Conservation (phyloP, 148 eudicot genomes). For the Fagopyrum homotropicum region DNA sequence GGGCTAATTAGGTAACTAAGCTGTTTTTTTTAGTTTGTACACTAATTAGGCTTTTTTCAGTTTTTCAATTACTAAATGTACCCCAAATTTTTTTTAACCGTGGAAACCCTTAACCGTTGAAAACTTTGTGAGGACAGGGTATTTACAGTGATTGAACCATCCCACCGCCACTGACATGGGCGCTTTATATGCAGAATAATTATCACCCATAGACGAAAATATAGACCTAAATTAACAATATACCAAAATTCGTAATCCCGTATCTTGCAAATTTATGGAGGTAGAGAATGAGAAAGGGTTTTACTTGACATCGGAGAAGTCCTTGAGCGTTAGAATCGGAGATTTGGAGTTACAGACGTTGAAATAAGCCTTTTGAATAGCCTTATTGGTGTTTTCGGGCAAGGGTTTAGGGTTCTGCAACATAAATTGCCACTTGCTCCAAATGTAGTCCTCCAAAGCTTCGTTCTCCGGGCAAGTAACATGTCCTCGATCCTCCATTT, state of each 20-base stretch:
- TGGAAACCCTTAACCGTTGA: no score
- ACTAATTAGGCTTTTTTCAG: no score
- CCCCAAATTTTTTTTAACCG: no score
- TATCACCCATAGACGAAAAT: constrained; percentile 4
- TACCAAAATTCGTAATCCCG: not conserved
- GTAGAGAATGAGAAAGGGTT: not conserved
- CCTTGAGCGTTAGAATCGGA: constrained; percentile 49
- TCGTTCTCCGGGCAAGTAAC: constrained; percentile 54
- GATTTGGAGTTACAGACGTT: constrained; percentile 44
- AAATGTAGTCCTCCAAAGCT: constrained; percentile 41
- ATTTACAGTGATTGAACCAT: not conserved
- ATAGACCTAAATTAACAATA: not conserved
- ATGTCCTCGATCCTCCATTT: constrained; percentile 10
- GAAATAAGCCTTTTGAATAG: constrained; percentile 47
- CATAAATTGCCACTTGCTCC: constrained; percentile 46
- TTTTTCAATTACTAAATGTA: no score
- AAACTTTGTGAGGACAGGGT: not conserved
- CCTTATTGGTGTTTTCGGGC: constrained; percentile 39
- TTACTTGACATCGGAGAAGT: constrained; percentile 62
- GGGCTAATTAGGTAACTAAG: no score
- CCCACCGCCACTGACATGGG: not conserved
- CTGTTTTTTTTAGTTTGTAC: no score
- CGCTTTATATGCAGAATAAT: not conserved
- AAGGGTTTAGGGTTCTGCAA: constrained; percentile 35
- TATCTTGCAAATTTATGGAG: not conserved